Conservation (phyloP, 495 filamentous ascomycete genomes). For the Alectoria sarmentosa region DNA sequence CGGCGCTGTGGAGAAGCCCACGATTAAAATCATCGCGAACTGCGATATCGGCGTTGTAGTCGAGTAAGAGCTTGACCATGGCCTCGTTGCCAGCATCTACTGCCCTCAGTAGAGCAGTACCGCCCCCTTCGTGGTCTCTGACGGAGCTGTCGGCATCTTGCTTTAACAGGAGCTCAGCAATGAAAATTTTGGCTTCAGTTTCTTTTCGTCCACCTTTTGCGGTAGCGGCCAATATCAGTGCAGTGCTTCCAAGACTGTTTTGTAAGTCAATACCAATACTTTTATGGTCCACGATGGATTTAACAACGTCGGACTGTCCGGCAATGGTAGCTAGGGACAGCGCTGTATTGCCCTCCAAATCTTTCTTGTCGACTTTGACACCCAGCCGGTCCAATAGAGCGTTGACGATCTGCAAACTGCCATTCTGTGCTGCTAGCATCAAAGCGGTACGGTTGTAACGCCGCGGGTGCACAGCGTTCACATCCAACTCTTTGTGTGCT, state of each 20-base stretch:
- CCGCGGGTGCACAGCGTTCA: conserved; percentile 3
- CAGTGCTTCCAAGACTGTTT: conserved; percentile 9
- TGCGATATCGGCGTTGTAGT: not conserved
- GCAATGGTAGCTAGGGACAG: conserved; percentile 6
- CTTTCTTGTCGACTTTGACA: conserved; percentile 1
- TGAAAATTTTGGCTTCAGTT: conserved; percentile 1
- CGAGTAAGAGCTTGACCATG: conserved; percentile 4
- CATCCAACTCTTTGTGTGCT: conserved; percentile 2
- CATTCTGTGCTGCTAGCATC: conserved; percentile 11
- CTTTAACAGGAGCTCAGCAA: conserved; percentile 16
- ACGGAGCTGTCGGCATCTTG: conserved; percentile 18
- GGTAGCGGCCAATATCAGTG: conserved; percentile 9
- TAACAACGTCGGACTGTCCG: not conserved
- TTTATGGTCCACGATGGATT: not conserved
- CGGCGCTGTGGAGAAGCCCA: conserved; percentile 21
- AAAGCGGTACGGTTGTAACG: conserved; percentile 10
- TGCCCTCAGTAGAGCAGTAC: conserved; percentile 14
- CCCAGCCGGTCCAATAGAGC: conserved; percentile 1
- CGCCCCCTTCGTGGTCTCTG: conserved; percentile 14
- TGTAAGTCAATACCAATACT: conserved; percentile 2
- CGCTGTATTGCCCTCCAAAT: conserved; percentile 11
- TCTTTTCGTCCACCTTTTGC: not conserved
- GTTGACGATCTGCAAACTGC: not conserved
- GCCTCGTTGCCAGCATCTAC: conserved; percentile 4
- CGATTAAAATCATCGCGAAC: conserved; percentile 11